Percentiles rank a stretch among this genome's conserved stretches.
These are phyloP conservation scores for Paramecium caudatum DNA, from an alignment of 73 alveolate genomes.

Conservation along the genomic window DNA sequence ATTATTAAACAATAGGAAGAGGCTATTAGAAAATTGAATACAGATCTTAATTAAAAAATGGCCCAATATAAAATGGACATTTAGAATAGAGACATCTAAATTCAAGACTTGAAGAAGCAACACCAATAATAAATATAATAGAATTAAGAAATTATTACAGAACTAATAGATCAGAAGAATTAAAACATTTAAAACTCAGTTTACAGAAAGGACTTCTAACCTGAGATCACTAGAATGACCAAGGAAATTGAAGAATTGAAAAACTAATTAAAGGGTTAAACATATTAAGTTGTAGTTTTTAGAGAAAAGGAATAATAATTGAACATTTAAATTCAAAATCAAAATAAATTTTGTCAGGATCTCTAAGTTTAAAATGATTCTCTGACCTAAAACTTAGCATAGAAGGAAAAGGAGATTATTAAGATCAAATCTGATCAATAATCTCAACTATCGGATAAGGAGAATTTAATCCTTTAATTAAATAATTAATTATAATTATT, in stretches of 20 bases:
- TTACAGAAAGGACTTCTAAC: background rate
- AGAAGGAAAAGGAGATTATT: too few species aligned
- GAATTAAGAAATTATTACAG: background rate
- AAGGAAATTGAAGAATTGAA: constrained; percentile 9
- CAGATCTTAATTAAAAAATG: background rate
- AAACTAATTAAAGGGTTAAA: background rate
- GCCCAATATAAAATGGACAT: background rate
- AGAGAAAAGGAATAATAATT: too few species aligned
- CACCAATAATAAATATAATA: background rate
- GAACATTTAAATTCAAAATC: too few species aligned
- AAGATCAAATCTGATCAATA: too few species aligned
- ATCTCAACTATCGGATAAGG: too few species aligned
- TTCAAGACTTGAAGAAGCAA: constrained; percentile 3
- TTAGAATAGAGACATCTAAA: background rate
- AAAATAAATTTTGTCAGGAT: too few species aligned
- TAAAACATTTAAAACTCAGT: constrained; percentile 12
- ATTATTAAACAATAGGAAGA: background rate
- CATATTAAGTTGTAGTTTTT: too few species aligned
- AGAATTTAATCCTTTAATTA: background rate
- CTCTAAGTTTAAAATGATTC: too few species aligned
- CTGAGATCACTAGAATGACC: background rate
- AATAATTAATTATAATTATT: background rate
- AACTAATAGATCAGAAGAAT: constrained; percentile 41
- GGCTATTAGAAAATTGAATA: background rate
- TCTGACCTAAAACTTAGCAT: too few species aligned